Base-by-base conservation (phyloP, 1,139 yeast genomes). In the Pichia sp. region DNA sequence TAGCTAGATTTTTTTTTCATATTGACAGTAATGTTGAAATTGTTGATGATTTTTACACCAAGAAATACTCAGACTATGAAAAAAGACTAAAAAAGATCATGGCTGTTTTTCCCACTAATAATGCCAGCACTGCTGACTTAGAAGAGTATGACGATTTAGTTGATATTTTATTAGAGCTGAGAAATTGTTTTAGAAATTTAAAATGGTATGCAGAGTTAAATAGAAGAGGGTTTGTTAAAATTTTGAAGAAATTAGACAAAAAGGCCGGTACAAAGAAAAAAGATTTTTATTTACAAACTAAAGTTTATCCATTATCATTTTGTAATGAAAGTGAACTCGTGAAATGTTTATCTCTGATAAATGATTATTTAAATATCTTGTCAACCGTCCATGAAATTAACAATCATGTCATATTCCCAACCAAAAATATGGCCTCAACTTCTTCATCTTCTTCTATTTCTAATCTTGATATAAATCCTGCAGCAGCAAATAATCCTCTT, bases 151-250 rank as follows among this genome's bases (percentile, higher is more conserved):
- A 86, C 52, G 97, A 92, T 62, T 73, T 89, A 42, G 73, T 86
- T 45, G 81, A 81, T 31, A 84, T 88, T 30, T 69, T 90, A 42
- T 72, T 88, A 36, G 97, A 89, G 63, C 71, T 89, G 49, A 75
- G 95, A 46, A 74, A 84, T n/a, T 79, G 81, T 53, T 79, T 86
- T 54, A 75, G 96, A 51, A 89, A 89, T 66, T 72, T 92, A 62
- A 83, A 83, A 64, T 90, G 97, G 96, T 92, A 80, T 65, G 95
- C 95, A 25, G 97, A 90, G 59, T 77, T 90, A 60, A 92, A 92
- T 69, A 88, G 86, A 64, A 82, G 92, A 53, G 98, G 96, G 0
- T 86, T 89, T 60, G 76, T 81, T 50, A 92, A 92, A 70, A 92
- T 92, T 56, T 72, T 92, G 63, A 92, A 92, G 69, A 89, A 89